phyloP scores from a whole-genome alignment of 768 basidiomycete species.

The Boletus vinaceobasis region DNA sequence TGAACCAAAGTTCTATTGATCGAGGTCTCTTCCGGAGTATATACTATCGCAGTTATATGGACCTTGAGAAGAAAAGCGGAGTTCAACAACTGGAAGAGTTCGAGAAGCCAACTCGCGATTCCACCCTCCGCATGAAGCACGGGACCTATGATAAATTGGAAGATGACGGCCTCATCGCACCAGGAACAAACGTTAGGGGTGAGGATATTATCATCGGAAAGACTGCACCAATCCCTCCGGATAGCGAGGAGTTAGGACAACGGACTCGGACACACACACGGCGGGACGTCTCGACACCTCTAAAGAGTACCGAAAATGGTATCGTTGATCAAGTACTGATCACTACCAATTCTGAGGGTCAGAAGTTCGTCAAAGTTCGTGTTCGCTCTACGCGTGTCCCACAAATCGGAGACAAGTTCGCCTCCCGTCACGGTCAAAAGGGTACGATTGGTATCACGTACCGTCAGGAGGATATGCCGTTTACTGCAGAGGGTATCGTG shows the following conservation, averaged over 20 bases:
- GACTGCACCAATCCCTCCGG: slow-evolving; percentile 94
- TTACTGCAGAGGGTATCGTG: slow-evolving; percentile 93
- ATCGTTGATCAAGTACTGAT: slow-evolving; percentile 97
- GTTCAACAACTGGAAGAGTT: slow-evolving; percentile 92
- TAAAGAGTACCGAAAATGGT: slow-evolving; percentile 97
- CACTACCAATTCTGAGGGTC: slow-evolving; percentile 92
- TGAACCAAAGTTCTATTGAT: slow-evolving; percentile 99
- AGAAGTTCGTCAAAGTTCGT: slow-evolving; percentile 98
- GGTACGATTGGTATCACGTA: slow-evolving; percentile 99
- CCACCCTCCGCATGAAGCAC: slow-evolving; percentile 94
- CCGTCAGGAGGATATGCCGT: slow-evolving; percentile 99
- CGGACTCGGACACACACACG: slow-evolving; percentile 90
- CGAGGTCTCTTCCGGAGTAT: slow-evolving; percentile 98
- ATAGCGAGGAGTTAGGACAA: slow-evolving; percentile 96
- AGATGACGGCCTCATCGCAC: slow-evolving; percentile 92
- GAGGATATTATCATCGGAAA: slow-evolving; percentile 99
- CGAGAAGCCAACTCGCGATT: slow-evolving; percentile 91
- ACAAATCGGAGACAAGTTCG: slow-evolving; percentile 98
- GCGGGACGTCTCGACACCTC: slow-evolving; percentile 93
- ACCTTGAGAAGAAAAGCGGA: slow-evolving; percentile 95
- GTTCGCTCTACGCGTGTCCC: slow-evolving; percentile 95
- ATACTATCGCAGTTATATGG: slow-evolving; percentile 98
- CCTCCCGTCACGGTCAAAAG: slow-evolving; percentile 98
- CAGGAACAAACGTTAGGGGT: slow-evolving; percentile 90
- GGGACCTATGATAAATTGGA: slow-evolving; percentile 99